Evolutionary conservation across 441 rosid genomes (phyloP), one percentile per base, ranked within the genome.

Genomic region (Jatropha podagrica): DNA sequence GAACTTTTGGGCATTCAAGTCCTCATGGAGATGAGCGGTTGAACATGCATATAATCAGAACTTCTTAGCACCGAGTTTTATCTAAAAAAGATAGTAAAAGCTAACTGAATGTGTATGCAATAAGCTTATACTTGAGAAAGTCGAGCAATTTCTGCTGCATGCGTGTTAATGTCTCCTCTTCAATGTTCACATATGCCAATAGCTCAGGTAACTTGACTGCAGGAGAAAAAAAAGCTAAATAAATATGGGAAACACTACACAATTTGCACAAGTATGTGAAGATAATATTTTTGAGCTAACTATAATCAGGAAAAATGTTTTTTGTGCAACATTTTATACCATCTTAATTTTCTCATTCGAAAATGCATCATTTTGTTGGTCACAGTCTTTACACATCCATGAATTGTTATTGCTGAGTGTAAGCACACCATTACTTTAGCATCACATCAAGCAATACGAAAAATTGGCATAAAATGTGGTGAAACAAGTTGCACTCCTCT

Each of bases 201-300:
- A 96, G 88, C 87, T 94, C 97, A 2, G 98, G 99, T 59, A 96
- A 86, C 81, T 96, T 96, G 71, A 96, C 99, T 96, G 98, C 83
- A 76, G 60, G 60, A 42, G 76, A 67, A 68, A 71, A 56, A 8
- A 27, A 18, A 3, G 56, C 52, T n/a, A 54, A 32, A 64, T 52
- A 37, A 26, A 68, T 44, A 54, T 32, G 48, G 37, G n/a, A 61
- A 46, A 67, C 10, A 18, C 13, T 58, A 23, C 12, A 27, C 62
- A 58, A 7, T 58, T 20, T n/a, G 62, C 32, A 26, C 12, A 58
- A n/a, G 23, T n/a, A 58, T 8, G 37, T 58, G 62, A 14, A 10
- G 4, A 23, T 44, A 56, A 8, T 58, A 20, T 58, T 58, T 20
- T 37, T 8, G 32, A 23, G 9, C 9, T 20, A 9, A 58, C 10